Evolutionary conservation across 768 basidiomycete genomes (phyloP), one percentile per base, ranked within the genome.

Genomic region (Rossbeevera mucosa): DNA sequence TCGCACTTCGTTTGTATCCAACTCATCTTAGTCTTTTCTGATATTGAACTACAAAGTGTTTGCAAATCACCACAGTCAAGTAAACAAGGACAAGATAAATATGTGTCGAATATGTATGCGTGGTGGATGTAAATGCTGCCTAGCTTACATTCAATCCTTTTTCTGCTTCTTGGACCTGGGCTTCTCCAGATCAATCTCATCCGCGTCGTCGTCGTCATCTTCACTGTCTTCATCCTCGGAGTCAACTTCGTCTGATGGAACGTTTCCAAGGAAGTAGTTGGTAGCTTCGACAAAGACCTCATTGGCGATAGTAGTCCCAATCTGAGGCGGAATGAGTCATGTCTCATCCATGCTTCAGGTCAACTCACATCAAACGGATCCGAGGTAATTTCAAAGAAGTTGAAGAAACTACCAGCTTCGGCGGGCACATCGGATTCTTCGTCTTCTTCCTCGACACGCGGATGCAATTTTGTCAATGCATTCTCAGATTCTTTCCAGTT

Each of bases 171-270:
- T 91, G 49, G 81, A 63, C 56, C 81, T 77, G 40, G 90, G 91
- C 70, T 88, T 86, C 69, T 93, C 91, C 52, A 93, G 72, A 71
- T 93, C 91, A 71, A 93, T 93, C 68, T 92, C 91, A 41, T 85
- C 88, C 42, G 80, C 88, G 21, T 89, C 85, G 22, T 89, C 87
- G 28, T 86, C 85, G 3, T 88, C 86, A 7, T 85, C 83, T 12
- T 86, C 83, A 7, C 80, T 80, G 7, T 81, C 78, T 41, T 84
- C 82, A 13, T 84, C 84, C 29, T 86, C 84, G 36, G 78, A 80
- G 64, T 87, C 85, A 38, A 77, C 54, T 20, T 84, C 82, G 18
- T 82, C 82, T 6, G 75, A 79, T 7, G 78, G 78, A 18, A 74
- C 73, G 52, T 80, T 78, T 25, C 89, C 90, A 46, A 85, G 73